A percentile compares a stretch with the other conserved stretches of the same genome.
phyloP scores from a whole-genome alignment of 768 basidiomycete species.

The Suillus bovinus region DNA sequence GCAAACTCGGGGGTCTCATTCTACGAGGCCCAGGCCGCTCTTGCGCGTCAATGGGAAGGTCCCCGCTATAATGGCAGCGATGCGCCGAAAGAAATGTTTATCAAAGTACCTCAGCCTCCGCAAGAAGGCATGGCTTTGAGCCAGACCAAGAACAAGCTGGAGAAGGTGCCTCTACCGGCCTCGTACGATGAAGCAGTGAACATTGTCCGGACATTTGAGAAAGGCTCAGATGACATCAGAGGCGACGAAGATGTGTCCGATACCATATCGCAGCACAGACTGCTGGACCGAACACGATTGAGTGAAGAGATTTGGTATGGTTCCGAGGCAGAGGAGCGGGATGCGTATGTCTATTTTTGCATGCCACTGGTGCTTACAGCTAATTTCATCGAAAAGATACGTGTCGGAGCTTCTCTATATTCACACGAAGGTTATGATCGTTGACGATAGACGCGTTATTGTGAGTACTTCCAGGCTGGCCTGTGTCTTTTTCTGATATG shows the following conservation, averaged over 20 bases:
- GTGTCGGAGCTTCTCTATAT: constrained; percentile 83
- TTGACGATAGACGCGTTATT: constrained; percentile 89
- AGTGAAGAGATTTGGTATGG: constrained; percentile 86
- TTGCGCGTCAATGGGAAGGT: constrained; percentile 75
- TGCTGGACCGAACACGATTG: constrained; percentile 61
- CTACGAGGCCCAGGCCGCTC: constrained; percentile 84
- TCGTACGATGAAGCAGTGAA: constrained; percentile 66
- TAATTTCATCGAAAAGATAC: constrained; percentile 47
- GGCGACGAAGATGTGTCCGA: constrained; percentile 68
- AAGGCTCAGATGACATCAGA: constrained; percentile 54
- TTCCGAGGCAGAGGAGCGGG: constrained; percentile 76
- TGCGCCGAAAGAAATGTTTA: constrained; percentile 50
- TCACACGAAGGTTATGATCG: constrained; percentile 91
- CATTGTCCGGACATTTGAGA: constrained; percentile 72
- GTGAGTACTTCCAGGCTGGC: constrained; percentile 42
- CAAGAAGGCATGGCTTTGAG: constrained; percentile 48
- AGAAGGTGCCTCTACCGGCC: constrained; percentile 67
- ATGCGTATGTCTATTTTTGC: constrained; percentile 54
- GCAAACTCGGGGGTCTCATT: constrained; percentile 74
- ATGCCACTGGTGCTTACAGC: background rate
- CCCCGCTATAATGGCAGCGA: constrained; percentile 36
- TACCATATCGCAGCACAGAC: constrained; percentile 78
- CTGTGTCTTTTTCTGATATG: constrained; percentile 9
- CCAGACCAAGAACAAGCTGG: constrained; percentile 53
- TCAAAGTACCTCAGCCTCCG: constrained; percentile 56